A percentile compares a stretch with the other conserved stretches of the same genome.
phyloP scores from a whole-genome alignment of 192 early-diverging fungal genomes.

The Backusella morwellensis region DNA sequence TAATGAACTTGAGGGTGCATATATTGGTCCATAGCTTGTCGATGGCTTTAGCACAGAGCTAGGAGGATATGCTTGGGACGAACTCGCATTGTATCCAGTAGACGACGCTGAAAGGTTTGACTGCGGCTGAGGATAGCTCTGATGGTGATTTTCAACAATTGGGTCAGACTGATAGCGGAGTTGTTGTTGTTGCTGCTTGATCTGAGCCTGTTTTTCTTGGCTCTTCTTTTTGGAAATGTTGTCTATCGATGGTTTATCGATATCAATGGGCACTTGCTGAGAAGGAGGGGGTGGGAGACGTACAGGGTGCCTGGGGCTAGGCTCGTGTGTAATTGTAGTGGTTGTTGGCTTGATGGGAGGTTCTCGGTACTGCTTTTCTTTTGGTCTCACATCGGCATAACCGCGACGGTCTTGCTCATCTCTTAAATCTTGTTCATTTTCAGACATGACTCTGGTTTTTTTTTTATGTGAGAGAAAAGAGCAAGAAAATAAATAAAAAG shows the following conservation, averaged over 20 bases:
- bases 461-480: neutral
- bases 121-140: neutral
- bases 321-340: neutral
- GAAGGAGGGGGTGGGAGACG: neutral
- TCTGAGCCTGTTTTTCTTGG: neutral
- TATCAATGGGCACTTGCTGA: neutral
- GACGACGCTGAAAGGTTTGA: neutral
- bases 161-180: neutral
- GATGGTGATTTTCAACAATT: neutral
- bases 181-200: neutral
- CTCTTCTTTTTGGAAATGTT: neutral
- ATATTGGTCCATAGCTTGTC: neutral
- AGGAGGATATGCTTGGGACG: neutral
- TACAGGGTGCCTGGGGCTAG: neutral
- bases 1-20: neutral
- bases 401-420: conserved; percentile 1
- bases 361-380: neutral
- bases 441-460: neutral
- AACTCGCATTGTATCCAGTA: neutral
- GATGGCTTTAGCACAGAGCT: neutral
- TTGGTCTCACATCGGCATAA: neutral
- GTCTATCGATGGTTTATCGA: neutral
- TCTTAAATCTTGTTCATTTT: neutral
- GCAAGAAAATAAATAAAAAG: too few species aligned
- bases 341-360: neutral